phyloP scores from a whole-genome alignment of 257 asterid genomes.

The Nicotiana otophora region DNA sequence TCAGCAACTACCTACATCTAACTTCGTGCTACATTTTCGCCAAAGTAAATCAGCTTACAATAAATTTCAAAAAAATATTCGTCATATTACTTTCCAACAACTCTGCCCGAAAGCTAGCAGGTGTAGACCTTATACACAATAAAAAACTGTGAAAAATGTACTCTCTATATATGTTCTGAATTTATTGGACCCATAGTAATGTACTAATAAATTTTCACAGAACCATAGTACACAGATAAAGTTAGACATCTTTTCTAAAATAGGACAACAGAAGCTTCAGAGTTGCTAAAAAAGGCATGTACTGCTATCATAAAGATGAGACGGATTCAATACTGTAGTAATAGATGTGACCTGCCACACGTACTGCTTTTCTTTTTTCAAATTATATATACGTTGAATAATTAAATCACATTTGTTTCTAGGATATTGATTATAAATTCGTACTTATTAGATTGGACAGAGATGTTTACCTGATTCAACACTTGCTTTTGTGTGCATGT shows the following conservation, averaged over 20 bases:
- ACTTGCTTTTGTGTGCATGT: conserved; percentile 45
- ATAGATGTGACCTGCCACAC: no score
- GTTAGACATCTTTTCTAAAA: not conserved
- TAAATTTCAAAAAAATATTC: not conserved
- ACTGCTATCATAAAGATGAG: not conserved
- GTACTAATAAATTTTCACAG: not conserved
- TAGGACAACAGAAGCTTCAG: not conserved
- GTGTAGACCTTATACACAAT: not conserved
- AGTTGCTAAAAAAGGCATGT: not conserved
- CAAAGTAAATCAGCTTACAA: not conserved
- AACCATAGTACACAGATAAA: not conserved
- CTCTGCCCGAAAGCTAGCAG: not conserved
- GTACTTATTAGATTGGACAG: not conserved
- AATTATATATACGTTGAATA: no score
- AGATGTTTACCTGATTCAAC: conserved; percentile 40
- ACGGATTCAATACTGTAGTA: no score
- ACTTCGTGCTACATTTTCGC: no score
- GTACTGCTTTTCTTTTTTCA: no score
- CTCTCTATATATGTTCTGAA: no score
- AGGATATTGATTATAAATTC: not conserved
- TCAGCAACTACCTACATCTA: not conserved
- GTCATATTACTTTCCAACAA: not conserved
- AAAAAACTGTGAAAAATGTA: no score
- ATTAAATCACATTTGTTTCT: no score
- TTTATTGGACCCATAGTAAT: no score